Evolutionary conservation across 176 grass and related monocot genomes (phyloP).

Genomic region (Paspalum notatum): DNA sequence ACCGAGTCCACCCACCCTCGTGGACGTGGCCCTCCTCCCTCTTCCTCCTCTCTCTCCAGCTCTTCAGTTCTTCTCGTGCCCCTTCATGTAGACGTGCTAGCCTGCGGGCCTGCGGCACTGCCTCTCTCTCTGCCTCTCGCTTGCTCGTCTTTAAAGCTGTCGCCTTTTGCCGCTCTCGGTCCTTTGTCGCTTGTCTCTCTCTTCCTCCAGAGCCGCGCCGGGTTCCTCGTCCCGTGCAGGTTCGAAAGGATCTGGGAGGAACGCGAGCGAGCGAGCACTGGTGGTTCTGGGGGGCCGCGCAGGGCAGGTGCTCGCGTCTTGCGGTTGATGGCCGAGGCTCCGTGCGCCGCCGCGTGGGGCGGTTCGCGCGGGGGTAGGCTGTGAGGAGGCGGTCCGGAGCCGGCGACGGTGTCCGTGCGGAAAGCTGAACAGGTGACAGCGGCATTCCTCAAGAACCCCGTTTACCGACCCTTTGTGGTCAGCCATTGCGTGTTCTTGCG

Average conservation of each 20-base stretch:
- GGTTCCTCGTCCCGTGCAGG: not conserved
- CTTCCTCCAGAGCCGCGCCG: slow-evolving; percentile 14
- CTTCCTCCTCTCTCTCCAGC: slow-evolving; percentile 24
- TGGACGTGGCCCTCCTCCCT: not conserved
- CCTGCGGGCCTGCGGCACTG: not conserved
- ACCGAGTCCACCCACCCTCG: slow-evolving; percentile 28
- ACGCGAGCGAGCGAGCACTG: not conserved
- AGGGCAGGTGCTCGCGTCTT: not conserved
- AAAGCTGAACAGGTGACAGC: slow-evolving; percentile 14
- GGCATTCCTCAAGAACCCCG: not conserved
- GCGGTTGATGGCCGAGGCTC: slow-evolving; percentile 59
- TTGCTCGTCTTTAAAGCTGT: slow-evolving; percentile 72
- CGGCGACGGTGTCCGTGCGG: slow-evolving; percentile 24
- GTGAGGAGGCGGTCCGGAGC: slow-evolving; percentile 23
- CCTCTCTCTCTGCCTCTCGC: slow-evolving; percentile 27
- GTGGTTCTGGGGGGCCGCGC: not conserved
- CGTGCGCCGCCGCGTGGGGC: slow-evolving; percentile 18
- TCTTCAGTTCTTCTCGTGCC: slow-evolving; percentile 5
- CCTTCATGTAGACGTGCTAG: slow-evolving; percentile 27
- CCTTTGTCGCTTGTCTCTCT: slow-evolving; percentile 18
- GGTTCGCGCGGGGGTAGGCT: slow-evolving; percentile 4
- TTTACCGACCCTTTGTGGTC: not conserved
- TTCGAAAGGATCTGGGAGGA: slow-evolving; percentile 26
- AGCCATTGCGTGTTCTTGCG: slow-evolving; percentile 31
- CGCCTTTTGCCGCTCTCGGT: slow-evolving; percentile 50